phyloP scores from a whole-genome alignment of 441 rosid species.

The Brassica hybrid region DNA sequence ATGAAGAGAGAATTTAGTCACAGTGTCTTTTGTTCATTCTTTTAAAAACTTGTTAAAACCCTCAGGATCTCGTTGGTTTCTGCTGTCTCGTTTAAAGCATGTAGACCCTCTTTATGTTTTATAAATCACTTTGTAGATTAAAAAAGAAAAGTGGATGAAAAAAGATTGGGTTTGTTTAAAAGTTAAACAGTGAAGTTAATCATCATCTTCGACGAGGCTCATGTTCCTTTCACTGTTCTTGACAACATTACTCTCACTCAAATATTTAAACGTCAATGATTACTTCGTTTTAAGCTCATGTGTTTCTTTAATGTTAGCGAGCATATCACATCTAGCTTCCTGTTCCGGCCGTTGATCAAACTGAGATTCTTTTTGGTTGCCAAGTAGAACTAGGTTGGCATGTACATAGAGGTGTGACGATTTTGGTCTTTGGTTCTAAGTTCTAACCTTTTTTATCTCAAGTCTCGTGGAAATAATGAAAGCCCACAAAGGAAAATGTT shows the following conservation, averaged over 20 bases:
- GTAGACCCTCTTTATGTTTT: constrained; percentile 19
- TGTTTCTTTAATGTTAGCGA: constrained; percentile 37
- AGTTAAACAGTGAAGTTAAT: not conserved
- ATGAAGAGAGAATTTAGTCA: constrained; percentile 30
- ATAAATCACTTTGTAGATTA: constrained; percentile 36
- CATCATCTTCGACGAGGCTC: constrained; percentile 30
- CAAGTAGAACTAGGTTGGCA: not conserved
- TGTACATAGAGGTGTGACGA: not conserved
- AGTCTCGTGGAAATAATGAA: not conserved
- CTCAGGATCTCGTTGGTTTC: constrained; percentile 10
- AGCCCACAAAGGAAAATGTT: not conserved
- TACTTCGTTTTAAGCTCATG: constrained; percentile 14
- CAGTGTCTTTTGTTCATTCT: not conserved
- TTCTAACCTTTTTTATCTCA: not conserved
- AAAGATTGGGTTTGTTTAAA: constrained; percentile 4
- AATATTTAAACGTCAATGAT: not conserved
- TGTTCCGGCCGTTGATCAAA: not conserved
- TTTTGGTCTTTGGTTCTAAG: not conserved
- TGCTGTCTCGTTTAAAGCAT: not conserved
- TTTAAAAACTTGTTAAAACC: constrained; percentile 1
- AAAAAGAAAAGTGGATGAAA: not conserved
- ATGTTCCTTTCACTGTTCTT: constrained; percentile 34
- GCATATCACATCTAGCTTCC: constrained; percentile 41
- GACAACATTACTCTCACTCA: constrained; percentile 10
- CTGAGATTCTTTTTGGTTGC: not conserved